A percentile compares a stretch with the other conserved stretches of the same genome.
These are phyloP conservation scores for Tricholoma hemisulphureum DNA, from an alignment of 768 basidiomycete genomes.

Conservation along the genomic window DNA sequence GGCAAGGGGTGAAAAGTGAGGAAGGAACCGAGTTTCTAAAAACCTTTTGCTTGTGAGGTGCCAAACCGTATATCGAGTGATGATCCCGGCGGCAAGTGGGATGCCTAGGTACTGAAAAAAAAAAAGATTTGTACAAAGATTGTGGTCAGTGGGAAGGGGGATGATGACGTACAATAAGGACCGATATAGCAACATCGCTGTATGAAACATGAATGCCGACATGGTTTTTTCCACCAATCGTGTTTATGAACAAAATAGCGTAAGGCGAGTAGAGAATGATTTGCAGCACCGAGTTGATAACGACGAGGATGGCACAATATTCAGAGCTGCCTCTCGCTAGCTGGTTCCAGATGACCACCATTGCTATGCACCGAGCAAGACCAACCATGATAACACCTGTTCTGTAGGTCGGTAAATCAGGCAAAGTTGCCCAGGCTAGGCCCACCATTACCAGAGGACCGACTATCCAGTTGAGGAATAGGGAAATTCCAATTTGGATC, in stretches of 20 bases:
- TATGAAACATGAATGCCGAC: conserved; percentile 50
- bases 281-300: conserved; percentile 77
- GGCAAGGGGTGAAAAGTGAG: conserved; percentile 63
- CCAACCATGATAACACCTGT: conserved; percentile 84
- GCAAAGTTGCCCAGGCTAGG: conserved; percentile 81
- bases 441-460: conserved; percentile 85
- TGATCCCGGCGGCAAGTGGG: conserved; percentile 66
- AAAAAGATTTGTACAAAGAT: background rate
- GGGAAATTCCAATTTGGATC: conserved; percentile 65
- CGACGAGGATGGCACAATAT: conserved; percentile 78
- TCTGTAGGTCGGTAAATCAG: conserved; percentile 72
- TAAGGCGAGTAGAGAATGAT: conserved; percentile 75
- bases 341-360: conserved; percentile 83
- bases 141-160: no score
- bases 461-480: conserved; percentile 76
- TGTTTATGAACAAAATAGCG: conserved; percentile 70
- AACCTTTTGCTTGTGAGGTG: conserved; percentile 42
- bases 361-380: conserved; percentile 66
- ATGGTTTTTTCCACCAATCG: conserved; percentile 50
- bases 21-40: conserved; percentile 62
- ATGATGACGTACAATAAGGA: conserved; percentile 67
- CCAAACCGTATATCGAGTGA: conserved; percentile 63
- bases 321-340: conserved; percentile 67
- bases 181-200: conserved; percentile 58
- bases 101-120: conserved; percentile 72